These are phyloP conservation scores for Anaeromyces robustus DNA, from an alignment of 192 early-diverging fungal species.

Conservation along the genomic window DNA sequence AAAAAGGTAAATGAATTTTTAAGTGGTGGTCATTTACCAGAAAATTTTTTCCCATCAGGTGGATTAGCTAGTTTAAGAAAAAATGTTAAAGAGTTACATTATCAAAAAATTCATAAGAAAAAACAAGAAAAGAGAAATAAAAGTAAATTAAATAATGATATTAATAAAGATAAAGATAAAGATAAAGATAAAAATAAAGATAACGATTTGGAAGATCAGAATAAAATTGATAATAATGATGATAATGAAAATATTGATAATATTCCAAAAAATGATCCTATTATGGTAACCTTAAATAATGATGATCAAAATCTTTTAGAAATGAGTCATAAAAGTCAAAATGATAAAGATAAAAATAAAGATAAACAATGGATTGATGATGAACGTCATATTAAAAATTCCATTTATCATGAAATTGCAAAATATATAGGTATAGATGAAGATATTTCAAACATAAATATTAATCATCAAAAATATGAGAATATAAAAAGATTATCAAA, in stretches of 20 bases:
- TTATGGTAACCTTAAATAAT: too few species aligned
- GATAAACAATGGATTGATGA: neutral
- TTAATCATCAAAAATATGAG: neutral
- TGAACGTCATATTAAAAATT: neutral
- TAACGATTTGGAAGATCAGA: too few species aligned
- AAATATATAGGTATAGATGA: neutral
- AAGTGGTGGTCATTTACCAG: constrained; percentile 29
- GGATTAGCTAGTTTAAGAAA: constrained; percentile 11
- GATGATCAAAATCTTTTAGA: too few species aligned
- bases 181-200: constrained; percentile 4
- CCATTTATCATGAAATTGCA: neutral
- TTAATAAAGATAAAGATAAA: neutral
- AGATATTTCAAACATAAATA: neutral
- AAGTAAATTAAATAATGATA: neutral
- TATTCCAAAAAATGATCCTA: too few species aligned
- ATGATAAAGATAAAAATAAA: too few species aligned
- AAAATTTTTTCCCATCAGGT: constrained; percentile 10
- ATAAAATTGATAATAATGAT: too few species aligned
- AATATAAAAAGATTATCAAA: neutral
- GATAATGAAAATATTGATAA: too few species aligned
- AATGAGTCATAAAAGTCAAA: too few species aligned
- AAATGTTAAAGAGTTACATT: neutral
- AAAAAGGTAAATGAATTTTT: constrained; percentile 61
- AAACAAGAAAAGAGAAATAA: neutral
- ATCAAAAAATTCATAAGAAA: neutral